phyloP scores from a whole-genome alignment of 176 grass and related monocot genomes.

The Poa pratensis region DNA sequence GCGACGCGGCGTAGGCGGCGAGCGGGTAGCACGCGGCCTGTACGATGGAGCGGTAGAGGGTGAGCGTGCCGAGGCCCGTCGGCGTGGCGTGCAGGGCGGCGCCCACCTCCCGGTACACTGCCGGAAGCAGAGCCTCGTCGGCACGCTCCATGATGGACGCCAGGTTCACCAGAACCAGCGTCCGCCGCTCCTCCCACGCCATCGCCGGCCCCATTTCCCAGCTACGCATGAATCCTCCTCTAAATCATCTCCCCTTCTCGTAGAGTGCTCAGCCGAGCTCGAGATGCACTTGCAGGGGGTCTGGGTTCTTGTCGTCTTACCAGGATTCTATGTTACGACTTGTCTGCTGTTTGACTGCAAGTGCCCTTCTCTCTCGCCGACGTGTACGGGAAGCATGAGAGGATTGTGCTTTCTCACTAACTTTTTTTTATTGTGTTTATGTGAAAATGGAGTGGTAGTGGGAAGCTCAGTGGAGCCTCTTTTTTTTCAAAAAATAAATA shows the following conservation, averaged over 20 bases:
- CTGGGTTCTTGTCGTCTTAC: neutral
- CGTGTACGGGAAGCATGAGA: neutral
- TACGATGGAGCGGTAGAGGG: constrained; percentile 78
- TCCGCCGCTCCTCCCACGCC: constrained; percentile 48
- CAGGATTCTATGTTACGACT: constrained; percentile 14
- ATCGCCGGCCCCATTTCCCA: constrained; percentile 20
- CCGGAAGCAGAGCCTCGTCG: constrained; percentile 82
- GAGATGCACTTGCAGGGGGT: too few species aligned
- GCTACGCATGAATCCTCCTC: neutral
- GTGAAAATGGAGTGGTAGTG: too few species aligned
- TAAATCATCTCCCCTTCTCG: neutral
- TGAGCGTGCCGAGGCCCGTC: constrained; percentile 71
- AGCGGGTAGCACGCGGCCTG: constrained; percentile 82
- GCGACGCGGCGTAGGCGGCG: constrained; percentile 71
- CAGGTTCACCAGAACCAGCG: constrained; percentile 75
- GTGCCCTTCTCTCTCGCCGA: neutral
- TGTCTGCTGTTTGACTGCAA: neutral
- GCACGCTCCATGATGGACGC: constrained; percentile 91
- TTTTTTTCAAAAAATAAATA: too few species aligned
- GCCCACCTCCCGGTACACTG: constrained; percentile 91
- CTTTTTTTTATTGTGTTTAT: too few species aligned
- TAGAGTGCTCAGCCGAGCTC: neutral
- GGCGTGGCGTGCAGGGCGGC: constrained; percentile 66
- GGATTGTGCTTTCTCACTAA: too few species aligned
- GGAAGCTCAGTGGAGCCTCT: too few species aligned